Base-by-base conservation (phyloP, 2,329 filamentous ascomycete species). In the Phyllosticta citrichinensis region DNA sequence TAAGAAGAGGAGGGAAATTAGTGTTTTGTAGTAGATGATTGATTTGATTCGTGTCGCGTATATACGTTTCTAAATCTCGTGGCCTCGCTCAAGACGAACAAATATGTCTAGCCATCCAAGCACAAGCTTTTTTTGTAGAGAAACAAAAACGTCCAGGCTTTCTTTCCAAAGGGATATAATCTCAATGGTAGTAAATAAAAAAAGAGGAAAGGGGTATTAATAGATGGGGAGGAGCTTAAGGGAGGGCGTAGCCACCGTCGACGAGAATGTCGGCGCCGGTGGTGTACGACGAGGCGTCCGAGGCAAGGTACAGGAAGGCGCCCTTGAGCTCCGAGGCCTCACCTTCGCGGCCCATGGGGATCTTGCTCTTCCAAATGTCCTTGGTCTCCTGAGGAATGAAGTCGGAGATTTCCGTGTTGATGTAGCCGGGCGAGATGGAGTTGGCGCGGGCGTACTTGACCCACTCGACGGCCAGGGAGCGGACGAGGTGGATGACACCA, bases 221-320 rank as follows among this genome's bases (percentile, higher is more conserved):
- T 14, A 40, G 14, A 40, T 1, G 33, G 5, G 3, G 27, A 30
- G 27, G 27, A 30, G 33, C 11, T 62, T 62, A 62, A 55, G 56
- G 56, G 20, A 58, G 56, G 52, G 11, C n/a, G 60, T 62, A 62
- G 47, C 60, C 60, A 24, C 60, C 60, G 56, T 62, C 60, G 60
- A 62, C 56, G 52, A 62, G 47, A 24, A 62, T 62, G 61, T 62
- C 61, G 54, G 57, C 57, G 24, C 61, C 50, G 61, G 89, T 95
- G 19, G 87, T 91, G 75, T 91, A 95, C 59, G 85, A 88, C n/a
- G 87, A 83, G 3, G 89, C 89, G 73, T 95, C 89, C 14, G 86
- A 89, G 19, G 88, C 87, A 61, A 95, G 79, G 74, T 91, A 94
- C 55, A 95, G 75, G 72, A 88, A 96, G 19, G 87, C 87, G 20